Percentiles rank a stretch among this genome's conserved stretches.
These are phyloP conservation scores for Cryoendolithus antarcticus DNA, from an alignment of 2,329 filamentous ascomycete genomes.

Conservation along the genomic window DNA sequence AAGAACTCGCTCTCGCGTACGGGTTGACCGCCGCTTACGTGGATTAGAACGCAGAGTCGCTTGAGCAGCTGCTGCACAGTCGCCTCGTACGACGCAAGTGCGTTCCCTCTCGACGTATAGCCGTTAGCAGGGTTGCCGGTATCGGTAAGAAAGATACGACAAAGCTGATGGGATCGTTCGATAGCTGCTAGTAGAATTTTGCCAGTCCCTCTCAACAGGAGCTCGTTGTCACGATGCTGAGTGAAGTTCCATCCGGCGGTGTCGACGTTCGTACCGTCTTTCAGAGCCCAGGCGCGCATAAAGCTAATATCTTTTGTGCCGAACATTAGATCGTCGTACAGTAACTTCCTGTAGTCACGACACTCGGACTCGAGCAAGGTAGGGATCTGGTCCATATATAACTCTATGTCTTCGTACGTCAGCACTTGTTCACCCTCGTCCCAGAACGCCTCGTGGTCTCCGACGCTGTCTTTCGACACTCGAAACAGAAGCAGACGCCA, in stretches of 20 bases:
- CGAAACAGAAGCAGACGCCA: constrained; percentile 5
- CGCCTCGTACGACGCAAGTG: constrained; percentile 3
- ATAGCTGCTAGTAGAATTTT: not conserved
- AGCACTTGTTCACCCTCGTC: constrained; percentile 4
- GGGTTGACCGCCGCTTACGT: constrained; percentile 5
- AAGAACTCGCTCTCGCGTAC: constrained; percentile 7
- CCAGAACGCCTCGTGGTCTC: constrained; percentile 4
- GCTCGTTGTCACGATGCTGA: constrained; percentile 4
- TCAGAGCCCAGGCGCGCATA: constrained; percentile 2
- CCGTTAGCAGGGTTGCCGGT: not conserved
- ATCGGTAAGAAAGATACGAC: not conserved
- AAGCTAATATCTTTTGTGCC: not conserved
- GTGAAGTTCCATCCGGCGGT: constrained; percentile 6
- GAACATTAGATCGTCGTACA: constrained; percentile 6
- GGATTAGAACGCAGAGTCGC: constrained; percentile 3
- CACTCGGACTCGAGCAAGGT: constrained; percentile 5
- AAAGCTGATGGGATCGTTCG: not conserved
- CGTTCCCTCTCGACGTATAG: constrained; percentile 1
- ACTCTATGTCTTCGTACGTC: constrained; percentile 5
- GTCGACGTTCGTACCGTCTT: constrained; percentile 5
- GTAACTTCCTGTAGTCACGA: constrained; percentile 1
- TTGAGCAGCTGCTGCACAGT: constrained; percentile 6
- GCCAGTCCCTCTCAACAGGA: not conserved
- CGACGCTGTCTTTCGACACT: constrained; percentile 2
- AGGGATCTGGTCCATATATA: constrained; percentile 6